Percentiles rank a stretch among this genome's conserved stretches.
Evolutionary conservation across 2,329 filamentous ascomycete species (phyloP).

Genomic region (Lachnellula suecica): DNA sequence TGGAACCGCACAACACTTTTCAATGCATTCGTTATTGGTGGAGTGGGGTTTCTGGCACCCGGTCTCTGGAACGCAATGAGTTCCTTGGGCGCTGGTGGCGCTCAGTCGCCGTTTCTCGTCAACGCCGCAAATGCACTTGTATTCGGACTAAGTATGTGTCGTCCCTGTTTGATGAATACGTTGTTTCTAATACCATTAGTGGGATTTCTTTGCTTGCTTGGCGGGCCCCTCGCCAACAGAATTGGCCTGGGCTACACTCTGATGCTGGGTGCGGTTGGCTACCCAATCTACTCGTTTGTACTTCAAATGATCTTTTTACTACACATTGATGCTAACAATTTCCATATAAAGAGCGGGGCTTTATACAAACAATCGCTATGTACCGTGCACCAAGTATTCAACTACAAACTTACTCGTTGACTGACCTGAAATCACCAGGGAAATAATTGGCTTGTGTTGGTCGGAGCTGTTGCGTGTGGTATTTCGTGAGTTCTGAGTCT

Average conservation of each 20-base stretch:
- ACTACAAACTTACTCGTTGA: constrained; percentile 39
- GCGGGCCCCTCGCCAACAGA: constrained; percentile 60
- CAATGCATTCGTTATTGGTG: constrained; percentile 38
- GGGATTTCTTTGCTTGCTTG: constrained; percentile 48
- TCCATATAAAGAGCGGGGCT: constrained; percentile 41
- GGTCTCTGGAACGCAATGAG: constrained; percentile 44
- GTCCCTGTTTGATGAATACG: not conserved
- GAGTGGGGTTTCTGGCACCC: constrained; percentile 38
- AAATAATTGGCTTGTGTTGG: constrained; percentile 62
- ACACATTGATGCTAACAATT: not conserved
- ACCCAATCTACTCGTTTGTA: constrained; percentile 37
- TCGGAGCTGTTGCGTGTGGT: constrained; percentile 68
- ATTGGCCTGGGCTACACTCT: constrained; percentile 69
- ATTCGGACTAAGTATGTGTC: constrained; percentile 56
- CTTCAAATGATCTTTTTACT: not conserved
- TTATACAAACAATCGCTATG: constrained; percentile 67
- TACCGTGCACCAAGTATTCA: constrained; percentile 32
- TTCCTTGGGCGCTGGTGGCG: constrained; percentile 40
- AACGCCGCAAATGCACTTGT: constrained; percentile 45
- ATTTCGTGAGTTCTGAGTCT: constrained; percentile 34
- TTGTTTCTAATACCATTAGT: constrained; percentile 41
- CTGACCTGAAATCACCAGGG: constrained; percentile 33
- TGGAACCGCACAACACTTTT: constrained; percentile 52
- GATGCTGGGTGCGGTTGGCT: constrained; percentile 47
- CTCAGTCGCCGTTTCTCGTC: constrained; percentile 39